Percentiles rank a stretch among this genome's conserved stretches.
phyloP scores from a whole-genome alignment of 257 asterid species.

The Solanum clarkiae region DNA sequence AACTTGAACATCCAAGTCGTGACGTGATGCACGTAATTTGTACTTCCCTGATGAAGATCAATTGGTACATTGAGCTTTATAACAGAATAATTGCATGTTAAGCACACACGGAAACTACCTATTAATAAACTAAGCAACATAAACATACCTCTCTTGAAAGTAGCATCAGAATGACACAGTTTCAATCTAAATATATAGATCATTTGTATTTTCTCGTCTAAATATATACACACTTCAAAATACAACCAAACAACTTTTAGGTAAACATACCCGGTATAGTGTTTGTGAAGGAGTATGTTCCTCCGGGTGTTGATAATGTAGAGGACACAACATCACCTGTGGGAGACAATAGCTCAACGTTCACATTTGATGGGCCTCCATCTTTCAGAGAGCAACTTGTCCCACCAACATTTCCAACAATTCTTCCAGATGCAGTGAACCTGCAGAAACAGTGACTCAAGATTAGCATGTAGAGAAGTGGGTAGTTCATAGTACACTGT shows the following conservation, averaged over 20 bases:
- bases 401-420: slow-evolving; percentile 83
- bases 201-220: neutral
- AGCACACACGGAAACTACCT: neutral
- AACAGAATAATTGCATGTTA: neutral
- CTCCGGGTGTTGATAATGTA: slow-evolving; percentile 57
- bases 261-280: slow-evolving; percentile 49
- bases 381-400: slow-evolving; percentile 51
- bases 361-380: slow-evolving; percentile 81
- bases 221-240: slow-evolving; percentile 5
- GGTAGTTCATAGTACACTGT: neutral
- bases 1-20: slow-evolving; percentile 59
- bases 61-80: neutral
- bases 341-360: slow-evolving; percentile 63
- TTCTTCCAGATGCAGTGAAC: slow-evolving; percentile 65
- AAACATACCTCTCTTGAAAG: neutral
- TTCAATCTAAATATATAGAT: neutral
- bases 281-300: slow-evolving; percentile 64
- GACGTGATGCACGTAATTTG: slow-evolving; percentile 58
- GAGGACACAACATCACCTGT: slow-evolving; percentile 60
- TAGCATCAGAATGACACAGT: neutral
- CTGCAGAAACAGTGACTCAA: slow-evolving; percentile 30
- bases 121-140: neutral
- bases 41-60: slow-evolving; percentile 55
- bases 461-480: neutral
- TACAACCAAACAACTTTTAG: slow-evolving; percentile 4